Evolutionary conservation across 306 rosid species (phyloP), one percentile per base, ranked within the genome.

Genomic region (Arachis stenosperma): DNA sequence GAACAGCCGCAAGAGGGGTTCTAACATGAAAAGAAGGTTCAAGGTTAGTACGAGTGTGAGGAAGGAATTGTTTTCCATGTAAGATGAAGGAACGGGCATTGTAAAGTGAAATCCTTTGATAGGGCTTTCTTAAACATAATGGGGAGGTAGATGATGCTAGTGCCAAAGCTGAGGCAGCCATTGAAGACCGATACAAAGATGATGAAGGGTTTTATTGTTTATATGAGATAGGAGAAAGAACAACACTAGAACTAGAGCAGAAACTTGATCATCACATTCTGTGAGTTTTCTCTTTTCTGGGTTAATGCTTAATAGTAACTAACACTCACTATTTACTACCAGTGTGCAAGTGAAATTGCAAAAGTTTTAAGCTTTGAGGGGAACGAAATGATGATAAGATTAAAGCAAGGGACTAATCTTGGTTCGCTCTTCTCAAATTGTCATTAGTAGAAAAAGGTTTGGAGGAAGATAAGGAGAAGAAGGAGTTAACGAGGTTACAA

Each of bases 91-190:
- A 61, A 58, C 52, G 53, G 61, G 7, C 15, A 37, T 56, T 77
- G 63, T 73, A 54, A 53, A 69, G 75, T 61, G 88, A 64, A 78
- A 86, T 27, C 36, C 44, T 75, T 62, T 50, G 27, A 13, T 42
- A 84, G 88, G 86, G 33, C 70, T 85, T 86, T 61, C 75, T 41
- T 62, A 82, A 79, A 61, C 41, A 57, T 52, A 76, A 80, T 66
- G 76, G 81, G 22, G 86, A 74, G 5, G 81, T 4, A 33, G 37
- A 33, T 33, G 37, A 33, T 33, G 37, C 17, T 46, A 82, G 33
- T 73, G 86, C 70, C 47, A 84, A 67, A 29, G 85, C 48, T 70
- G 82, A 74, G 46, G 75, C 73, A 71, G 93, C 84, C 98, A 93
- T 90, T 73, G 27, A 22, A 56, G 33, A 40, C 48, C 15, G 30